Base-by-base conservation (phyloP, 768 basidiomycete genomes). In the Tricholoma bakamatsutake region DNA sequence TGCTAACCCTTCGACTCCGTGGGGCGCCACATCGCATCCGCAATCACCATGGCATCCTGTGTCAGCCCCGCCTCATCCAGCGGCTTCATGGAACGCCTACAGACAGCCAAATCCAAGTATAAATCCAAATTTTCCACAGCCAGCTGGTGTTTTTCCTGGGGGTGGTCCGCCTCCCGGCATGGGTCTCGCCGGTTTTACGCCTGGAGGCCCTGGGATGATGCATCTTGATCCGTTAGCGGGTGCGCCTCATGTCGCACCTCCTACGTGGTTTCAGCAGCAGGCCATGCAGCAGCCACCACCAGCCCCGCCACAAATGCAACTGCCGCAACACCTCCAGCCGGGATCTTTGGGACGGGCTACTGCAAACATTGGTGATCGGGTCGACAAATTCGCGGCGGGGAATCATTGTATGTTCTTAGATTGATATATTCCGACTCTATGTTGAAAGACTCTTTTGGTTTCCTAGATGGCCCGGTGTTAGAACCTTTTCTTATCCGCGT, bases 381-480 rank as follows among this genome's bases (percentile, higher is more conserved):
- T 66, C 21, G 50, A 57, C 42, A 52, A 39, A 6, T 66, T 64
- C 50, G 56, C 37, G 34, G 57, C 63, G 17, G 65, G 65, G 15
- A n/a, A 52, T 50, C 50, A 56, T 37, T 66, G 65, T 66, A 57
- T 5, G 43, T 50, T 28, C 2, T n/a, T 24, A 13, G 11, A 27
- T 43, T 46, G 30, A 35, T 12, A 48, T 31, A 33, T 33, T 33
- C n/a, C 8, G 42, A 15, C 21, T 54, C 10, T 42, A 9, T 13
- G 40, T 8, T 43, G 12, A 35, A 27, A 35, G 21, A 37, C 43
- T 13, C 27, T 50, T 48, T 10, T 40, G 7, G 13, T 46, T 51
- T 46, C 13, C 35, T 66, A 85, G 84, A 90, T 64, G 84, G 86
- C 0, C 87, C 89, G 2, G 87, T 90, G 9, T 73, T 91, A 3